Evolutionary conservation across 2,329 filamentous ascomycete genomes (phyloP).

Genomic region (Triangularia verruculosa): DNA sequence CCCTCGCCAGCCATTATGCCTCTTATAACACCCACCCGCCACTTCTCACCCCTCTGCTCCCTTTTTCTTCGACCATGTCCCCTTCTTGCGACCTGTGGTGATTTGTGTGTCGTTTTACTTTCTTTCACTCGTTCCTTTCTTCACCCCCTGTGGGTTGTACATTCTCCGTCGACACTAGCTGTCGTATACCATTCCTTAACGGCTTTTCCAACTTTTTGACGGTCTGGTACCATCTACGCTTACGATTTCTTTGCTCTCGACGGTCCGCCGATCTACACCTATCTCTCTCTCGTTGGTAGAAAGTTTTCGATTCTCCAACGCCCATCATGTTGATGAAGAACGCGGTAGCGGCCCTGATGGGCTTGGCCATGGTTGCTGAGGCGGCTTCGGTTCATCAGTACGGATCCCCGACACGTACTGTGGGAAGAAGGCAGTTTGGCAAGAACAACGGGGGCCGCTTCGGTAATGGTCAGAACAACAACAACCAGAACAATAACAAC

Average conservation of each 20-base stretch:
- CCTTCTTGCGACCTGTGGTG: conserved; percentile 40
- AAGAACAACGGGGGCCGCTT: conserved; percentile 25
- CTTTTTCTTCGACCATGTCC: conserved; percentile 39
- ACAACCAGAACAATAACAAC: conserved; percentile 30
- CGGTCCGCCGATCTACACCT: conserved; percentile 15
- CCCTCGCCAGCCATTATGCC: conserved; percentile 27
- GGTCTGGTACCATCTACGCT: conserved; percentile 51
- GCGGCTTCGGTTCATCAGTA: conserved; percentile 41
- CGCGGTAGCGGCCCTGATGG: conserved; percentile 47
- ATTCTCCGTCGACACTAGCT: conserved; percentile 35
- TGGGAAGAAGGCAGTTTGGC: conserved; percentile 41
- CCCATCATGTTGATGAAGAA: conserved; percentile 53
- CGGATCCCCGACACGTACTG: conserved; percentile 34
- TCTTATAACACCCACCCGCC: conserved; percentile 32
- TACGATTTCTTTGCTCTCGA: conserved; percentile 28
- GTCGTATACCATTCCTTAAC: conserved; percentile 46
- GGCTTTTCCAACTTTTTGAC: conserved; percentile 30
- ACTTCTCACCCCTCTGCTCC: conserved; percentile 29
- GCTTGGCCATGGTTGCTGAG: conserved; percentile 45
- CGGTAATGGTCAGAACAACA: conserved; percentile 23
- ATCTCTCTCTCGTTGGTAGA: conserved; percentile 4
- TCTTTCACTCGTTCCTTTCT: conserved; percentile 47
- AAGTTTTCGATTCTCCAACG: conserved; percentile 8
- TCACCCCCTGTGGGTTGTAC: conserved; percentile 28
- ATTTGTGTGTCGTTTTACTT: conserved; percentile 36